phyloP scores from a whole-genome alignment of 192 early-diverging fungal genomes.

The Podila verticillata region DNA sequence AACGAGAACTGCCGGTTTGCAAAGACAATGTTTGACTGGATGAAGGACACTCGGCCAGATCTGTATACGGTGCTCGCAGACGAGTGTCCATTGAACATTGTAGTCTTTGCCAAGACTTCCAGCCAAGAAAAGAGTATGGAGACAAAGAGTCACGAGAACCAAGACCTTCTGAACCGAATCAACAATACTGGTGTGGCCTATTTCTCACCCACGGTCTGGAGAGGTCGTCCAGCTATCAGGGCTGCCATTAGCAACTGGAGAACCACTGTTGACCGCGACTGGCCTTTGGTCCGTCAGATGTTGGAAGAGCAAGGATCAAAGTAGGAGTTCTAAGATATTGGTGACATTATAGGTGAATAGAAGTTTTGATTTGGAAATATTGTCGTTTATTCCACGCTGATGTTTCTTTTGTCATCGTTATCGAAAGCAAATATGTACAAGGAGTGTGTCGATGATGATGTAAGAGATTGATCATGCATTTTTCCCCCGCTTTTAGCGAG shows the following conservation, averaged over 20 bases:
- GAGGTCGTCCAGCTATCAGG: slow-evolving; percentile 54
- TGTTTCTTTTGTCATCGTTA: background rate
- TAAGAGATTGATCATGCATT: background rate
- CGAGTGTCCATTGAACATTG: slow-evolving; percentile 46
- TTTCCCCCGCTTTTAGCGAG: slow-evolving; percentile 6
- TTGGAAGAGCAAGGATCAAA: slow-evolving; percentile 25
- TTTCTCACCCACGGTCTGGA: slow-evolving; percentile 62
- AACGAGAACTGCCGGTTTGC: slow-evolving; percentile 61
- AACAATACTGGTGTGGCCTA: slow-evolving; percentile 57
- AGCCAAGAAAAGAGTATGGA: slow-evolving; percentile 3
- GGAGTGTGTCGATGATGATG: background rate
- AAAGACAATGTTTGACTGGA: slow-evolving; percentile 56
- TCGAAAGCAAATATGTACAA: background rate
- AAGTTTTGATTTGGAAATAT: background rate
- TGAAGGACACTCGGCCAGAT: slow-evolving; percentile 31
- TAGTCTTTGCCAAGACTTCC: slow-evolving; percentile 20
- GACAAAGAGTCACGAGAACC: slow-evolving; percentile 29
- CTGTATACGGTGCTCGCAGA: slow-evolving; percentile 27
- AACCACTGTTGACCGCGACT: slow-evolving; percentile 34
- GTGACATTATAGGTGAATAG: background rate
- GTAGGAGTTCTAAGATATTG: no score
- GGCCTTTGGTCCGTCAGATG: slow-evolving; percentile 19
- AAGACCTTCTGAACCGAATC: slow-evolving; percentile 41
- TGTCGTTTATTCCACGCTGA: background rate
- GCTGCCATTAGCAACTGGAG: slow-evolving; percentile 63